Base-by-base conservation (phyloP, 441 rosid species). In the Eutrema salsugineum region DNA sequence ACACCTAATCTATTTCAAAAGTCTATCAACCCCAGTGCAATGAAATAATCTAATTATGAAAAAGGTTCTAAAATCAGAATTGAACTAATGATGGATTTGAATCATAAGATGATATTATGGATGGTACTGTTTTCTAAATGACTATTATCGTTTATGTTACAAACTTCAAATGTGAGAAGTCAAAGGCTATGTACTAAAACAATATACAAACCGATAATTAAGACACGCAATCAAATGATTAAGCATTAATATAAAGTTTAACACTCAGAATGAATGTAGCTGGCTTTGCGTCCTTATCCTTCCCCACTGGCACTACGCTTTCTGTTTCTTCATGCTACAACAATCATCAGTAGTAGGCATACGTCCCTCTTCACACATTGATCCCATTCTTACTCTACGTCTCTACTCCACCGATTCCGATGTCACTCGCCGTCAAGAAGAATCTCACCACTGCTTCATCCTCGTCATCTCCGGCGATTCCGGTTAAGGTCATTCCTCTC, bases 401-500 rank as follows among this genome's bases (percentile, higher is more conserved):
- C 30, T n/a, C 66, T 47, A 33, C 40, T 35, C 32, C 28, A 49
- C 44, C 24, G 15, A 32, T 42, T 62, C 53, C 59, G 22, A 75
- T 75, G 78, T 36, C 65, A 15, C 0, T 59, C 63, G 3, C 49
- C 66, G 71, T 53, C 44, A 33, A 36, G 5, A 33, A 36, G 5
- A 6, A 42, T 46, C 16, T 35, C 70, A 8, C 71, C 67, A 11
- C 68, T 24, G 68, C 69, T 30, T 43, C 79, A 4, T 68, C 78
- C 3, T 49, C 75, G 38, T 77, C 77, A 8, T 43, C 68, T 60
- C 63, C 68, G 72, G 87, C 68, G 56, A 43, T 69, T 66, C 80
- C 80, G 3, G 88, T 93, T 16, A 95, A 87, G 62, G 70, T 88
- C 35, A 91, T 95, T 32, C 91, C 89, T 51, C 82, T 95, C 16